Percentiles rank a stretch among this genome's conserved stretches.
Evolutionary conservation across 441 rosid genomes (phyloP).

Genomic region (Biscutella laevigata): DNA sequence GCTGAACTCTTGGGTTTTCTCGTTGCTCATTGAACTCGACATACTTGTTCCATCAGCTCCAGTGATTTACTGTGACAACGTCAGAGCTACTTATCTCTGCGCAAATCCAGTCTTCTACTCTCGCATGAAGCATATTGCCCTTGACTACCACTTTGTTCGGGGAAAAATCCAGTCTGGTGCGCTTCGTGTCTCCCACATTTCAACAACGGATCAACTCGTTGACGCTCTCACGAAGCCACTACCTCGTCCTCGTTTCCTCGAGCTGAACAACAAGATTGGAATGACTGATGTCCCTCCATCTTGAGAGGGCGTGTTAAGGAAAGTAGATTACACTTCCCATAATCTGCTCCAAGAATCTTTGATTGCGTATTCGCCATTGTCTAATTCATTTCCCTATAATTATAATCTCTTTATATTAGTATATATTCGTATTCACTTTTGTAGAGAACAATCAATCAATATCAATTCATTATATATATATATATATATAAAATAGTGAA

Average conservation of each 20-base stretch:
- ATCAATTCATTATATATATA: no score
- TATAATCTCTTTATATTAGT: no score
- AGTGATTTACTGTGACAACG: neutral
- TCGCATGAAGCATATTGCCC: neutral
- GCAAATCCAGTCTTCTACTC: neutral
- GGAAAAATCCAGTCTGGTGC: neutral
- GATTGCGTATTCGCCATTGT: no score
- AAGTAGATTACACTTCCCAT: no score
- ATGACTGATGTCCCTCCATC: neutral
- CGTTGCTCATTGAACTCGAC: no score
- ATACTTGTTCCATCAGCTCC: no score
- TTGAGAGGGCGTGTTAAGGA: neutral
- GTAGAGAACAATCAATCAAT: no score
- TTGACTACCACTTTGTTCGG: neutral
- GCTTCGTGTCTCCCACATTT: neutral
- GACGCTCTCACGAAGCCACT: neutral
- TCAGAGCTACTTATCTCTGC: neutral
- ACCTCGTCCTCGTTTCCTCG: neutral
- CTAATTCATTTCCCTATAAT: no score
- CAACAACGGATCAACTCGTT: neutral
- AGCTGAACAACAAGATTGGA: neutral
- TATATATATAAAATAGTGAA: no score
- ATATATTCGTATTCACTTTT: no score
- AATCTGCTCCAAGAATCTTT: no score
- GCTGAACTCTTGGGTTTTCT: no score